Conservation (phyloP, 148 eudicot species). For the Chenopodium quinoa region DNA sequence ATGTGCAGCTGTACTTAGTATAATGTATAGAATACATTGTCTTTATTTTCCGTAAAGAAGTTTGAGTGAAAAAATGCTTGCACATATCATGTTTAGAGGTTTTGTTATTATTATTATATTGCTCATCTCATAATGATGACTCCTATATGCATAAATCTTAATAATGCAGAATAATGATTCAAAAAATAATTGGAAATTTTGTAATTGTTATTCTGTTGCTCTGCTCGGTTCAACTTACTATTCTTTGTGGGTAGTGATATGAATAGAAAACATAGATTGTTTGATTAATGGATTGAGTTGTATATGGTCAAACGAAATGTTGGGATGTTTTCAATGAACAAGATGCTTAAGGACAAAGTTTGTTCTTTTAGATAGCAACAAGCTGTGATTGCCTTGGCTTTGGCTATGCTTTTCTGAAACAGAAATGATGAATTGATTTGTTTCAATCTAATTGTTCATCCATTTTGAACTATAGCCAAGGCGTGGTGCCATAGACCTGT, state of each 20-base stretch:
- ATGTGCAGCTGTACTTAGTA: neutral
- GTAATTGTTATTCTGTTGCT: neutral
- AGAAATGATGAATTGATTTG: neutral
- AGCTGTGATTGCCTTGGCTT: neutral
- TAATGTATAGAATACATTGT: neutral
- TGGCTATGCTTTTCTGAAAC: neutral
- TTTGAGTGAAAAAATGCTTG: too few relatives aligned
- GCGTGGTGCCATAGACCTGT: constrained; percentile 39
- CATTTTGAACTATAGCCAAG: constrained; percentile 16
- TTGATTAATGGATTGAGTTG: neutral
- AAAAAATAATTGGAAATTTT: too few relatives aligned
- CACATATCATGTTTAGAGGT: too few relatives aligned
- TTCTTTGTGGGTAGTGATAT: neutral
- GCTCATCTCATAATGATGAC: neutral
- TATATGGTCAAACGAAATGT: neutral
- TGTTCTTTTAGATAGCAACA: neutral
- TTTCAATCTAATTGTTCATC: neutral
- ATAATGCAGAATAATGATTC: too few relatives aligned
- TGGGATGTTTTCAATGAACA: neutral
- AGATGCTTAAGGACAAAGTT: neutral
- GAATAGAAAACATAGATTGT: neutral
- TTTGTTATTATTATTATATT: neutral
- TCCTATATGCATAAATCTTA: too few relatives aligned
- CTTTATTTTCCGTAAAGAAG: neutral
- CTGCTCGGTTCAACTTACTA: neutral